A percentile compares a stretch with the other conserved stretches of the same genome.
phyloP scores from a whole-genome alignment of 495 filamentous ascomycete species.

The Tuber brumale region DNA sequence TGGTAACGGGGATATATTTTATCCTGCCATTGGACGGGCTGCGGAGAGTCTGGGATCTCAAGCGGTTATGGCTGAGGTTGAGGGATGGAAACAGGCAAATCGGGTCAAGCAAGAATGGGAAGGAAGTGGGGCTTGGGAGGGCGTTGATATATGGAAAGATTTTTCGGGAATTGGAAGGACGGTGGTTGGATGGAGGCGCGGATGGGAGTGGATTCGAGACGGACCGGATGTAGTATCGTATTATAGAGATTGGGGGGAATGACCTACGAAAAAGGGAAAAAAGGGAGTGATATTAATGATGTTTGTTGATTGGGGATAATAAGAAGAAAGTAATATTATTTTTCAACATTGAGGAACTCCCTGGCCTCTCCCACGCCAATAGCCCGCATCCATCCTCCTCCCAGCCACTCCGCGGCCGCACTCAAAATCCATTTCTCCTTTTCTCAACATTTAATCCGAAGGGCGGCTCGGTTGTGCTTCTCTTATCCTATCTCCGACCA shows the following conservation, averaged over 20 bases:
- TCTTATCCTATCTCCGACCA: slow-evolving; percentile 20
- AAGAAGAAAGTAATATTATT: slow-evolving; percentile 17
- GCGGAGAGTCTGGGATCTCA: slow-evolving; percentile 22
- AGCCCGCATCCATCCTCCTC: neutral
- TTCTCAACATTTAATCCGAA: neutral
- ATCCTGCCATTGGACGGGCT: slow-evolving; percentile 25
- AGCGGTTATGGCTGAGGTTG: slow-evolving; percentile 25
- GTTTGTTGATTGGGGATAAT: slow-evolving; percentile 11
- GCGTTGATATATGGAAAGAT: slow-evolving; percentile 30
- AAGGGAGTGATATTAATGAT: neutral
- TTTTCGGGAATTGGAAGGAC: slow-evolving; percentile 40
- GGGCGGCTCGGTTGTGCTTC: slow-evolving; percentile 3
- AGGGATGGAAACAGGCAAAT: slow-evolving; percentile 32
- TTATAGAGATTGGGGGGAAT: slow-evolving; percentile 10
- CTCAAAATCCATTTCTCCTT: slow-evolving; percentile 9
- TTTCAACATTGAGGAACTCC: slow-evolving; percentile 15
- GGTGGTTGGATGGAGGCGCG: slow-evolving; percentile 27
- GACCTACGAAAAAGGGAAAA: neutral
- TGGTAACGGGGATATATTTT: slow-evolving; percentile 31
- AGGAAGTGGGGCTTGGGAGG: slow-evolving; percentile 15
- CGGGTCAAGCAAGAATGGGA: slow-evolving; percentile 32
- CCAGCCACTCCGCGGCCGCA: neutral
- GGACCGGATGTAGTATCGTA: slow-evolving; percentile 23
- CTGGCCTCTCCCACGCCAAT: slow-evolving; percentile 6
- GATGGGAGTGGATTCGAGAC: slow-evolving; percentile 30